A percentile compares a stretch with the other conserved stretches of the same genome.
Conservation (phyloP, 2,329 filamentous ascomycete genomes). For the Cephalotrichum gorgonifer region DNA sequence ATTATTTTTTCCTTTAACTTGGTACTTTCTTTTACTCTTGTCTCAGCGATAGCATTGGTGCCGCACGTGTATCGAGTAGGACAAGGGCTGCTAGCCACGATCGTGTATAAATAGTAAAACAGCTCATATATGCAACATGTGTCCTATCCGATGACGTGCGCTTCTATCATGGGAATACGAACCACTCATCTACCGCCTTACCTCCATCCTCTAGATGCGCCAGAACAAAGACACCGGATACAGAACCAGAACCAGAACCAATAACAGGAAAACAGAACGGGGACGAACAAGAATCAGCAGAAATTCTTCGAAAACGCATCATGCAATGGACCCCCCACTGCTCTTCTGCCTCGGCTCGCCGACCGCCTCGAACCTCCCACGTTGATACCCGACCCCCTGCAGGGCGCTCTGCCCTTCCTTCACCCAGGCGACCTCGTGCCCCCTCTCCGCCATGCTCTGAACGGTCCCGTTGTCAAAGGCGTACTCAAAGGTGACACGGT, state of each 20-base stretch:
- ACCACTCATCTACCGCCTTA: too few relatives aligned
- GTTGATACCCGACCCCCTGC: conserved; percentile 53
- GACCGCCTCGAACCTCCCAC: conserved; percentile 68
- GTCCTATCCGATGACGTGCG: too few relatives aligned
- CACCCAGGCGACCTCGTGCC: conserved; percentile 65
- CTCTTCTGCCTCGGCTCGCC: conserved; percentile 65
- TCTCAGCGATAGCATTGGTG: too few relatives aligned
- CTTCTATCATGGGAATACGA: too few relatives aligned
- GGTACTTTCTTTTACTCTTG: neutral
- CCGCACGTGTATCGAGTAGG: too few relatives aligned
- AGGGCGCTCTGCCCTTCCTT: conserved; percentile 54
- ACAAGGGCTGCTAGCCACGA: too few relatives aligned
- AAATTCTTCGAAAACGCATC: conserved; percentile 4
- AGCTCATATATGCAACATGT: too few relatives aligned
- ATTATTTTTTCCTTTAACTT: neutral
- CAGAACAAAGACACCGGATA: too few relatives aligned
- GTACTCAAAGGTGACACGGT: conserved; percentile 57
- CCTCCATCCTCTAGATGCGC: too few relatives aligned
- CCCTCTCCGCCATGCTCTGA: conserved; percentile 49
- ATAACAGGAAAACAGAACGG: neutral
- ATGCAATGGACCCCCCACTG: conserved; percentile 51
- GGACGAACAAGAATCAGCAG: neutral
- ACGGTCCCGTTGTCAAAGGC: conserved; percentile 55
- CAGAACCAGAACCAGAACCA: neutral
- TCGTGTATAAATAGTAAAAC: too few relatives aligned